Base-by-base conservation (phyloP, 106 monocot species). In the Xerophyta viscosa region DNA sequence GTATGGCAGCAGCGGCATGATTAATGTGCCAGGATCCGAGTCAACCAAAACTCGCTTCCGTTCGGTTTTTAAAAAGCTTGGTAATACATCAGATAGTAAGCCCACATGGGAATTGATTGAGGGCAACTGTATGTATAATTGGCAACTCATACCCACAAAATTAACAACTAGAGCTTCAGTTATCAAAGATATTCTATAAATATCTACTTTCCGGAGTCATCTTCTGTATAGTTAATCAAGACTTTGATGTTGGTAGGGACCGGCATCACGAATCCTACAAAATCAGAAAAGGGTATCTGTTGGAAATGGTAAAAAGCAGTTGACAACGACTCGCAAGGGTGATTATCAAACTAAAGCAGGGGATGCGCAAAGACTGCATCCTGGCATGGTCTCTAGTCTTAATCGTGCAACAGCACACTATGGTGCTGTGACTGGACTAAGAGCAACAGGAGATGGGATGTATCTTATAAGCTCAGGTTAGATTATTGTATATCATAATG, bases 401-500 rank as follows among this genome's bases (percentile, higher is more conserved):
- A 79, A 82, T 71, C 78, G 71, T 25, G 81, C 89, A 28, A 89
- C 85, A 19, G 81, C 96, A 30, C 96, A 98, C 82, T 98, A 86
- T 66, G 96, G 96, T 55, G 81, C 78, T 58, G 85, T 98, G 45
- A 98, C 88, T 60, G 85, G 81, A 74, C 59, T 98, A 23, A 78
- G 54, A 77, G 68, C 96, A 50, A 98, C 89, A 48, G 54, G 52
- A 71, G 96, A 98, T 77, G 89, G 96, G 17, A 78, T 90, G 79
- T 85, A 98, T 74, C 89, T 98, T 60, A 59, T 98, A 46, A 98
- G 96, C 63, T 73, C 89, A 74, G 96, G 89, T 89, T 50, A 59
- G 31, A 31, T 37, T 20, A 12, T 50, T 10, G 7, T 14, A 21
- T 29, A 27, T 37, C 1, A 4, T 13, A 27, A 11, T 15, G 29